Evolutionary conservation across 2,329 filamentous ascomycete genomes (phyloP).

Genomic region (Penicillium sumatraense): DNA sequence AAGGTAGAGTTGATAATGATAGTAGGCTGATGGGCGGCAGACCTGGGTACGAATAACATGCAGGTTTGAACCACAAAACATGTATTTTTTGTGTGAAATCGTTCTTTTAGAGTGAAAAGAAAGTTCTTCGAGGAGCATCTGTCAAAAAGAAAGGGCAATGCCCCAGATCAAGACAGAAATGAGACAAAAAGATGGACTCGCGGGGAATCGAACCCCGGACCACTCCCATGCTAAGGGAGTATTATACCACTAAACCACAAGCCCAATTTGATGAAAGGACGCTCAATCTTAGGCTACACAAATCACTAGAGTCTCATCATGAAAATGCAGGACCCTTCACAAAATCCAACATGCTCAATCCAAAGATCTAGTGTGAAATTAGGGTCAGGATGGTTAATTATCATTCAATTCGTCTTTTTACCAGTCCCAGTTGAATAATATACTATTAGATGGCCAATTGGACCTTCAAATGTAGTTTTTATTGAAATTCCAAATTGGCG

Average conservation of each 20-base stretch:
- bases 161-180: background rate
- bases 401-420: too few species aligned
- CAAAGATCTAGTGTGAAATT: too few species aligned
- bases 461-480: too few species aligned
- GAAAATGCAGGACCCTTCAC: background rate
- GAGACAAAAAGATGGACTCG: slow-evolving; percentile 44
- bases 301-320: background rate
- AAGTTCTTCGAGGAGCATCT: too few species aligned
- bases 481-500: too few species aligned
- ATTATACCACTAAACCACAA: slow-evolving; percentile 55
- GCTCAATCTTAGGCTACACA: background rate
- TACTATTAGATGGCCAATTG: too few species aligned
- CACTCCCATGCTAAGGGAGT: slow-evolving; percentile 53
- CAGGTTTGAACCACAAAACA: too few species aligned
- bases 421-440: too few species aligned
- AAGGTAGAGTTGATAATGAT: background rate
- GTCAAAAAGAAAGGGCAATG: background rate
- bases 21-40: too few species aligned
- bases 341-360: too few species aligned
- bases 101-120: background rate
- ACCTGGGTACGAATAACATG: too few species aligned
- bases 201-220: slow-evolving; percentile 55
- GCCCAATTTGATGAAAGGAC: slow-evolving; percentile 19
- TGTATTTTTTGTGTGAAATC: background rate
- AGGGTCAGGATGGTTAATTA: too few species aligned